Conservation (phyloP, 257 asterid species). For the Solanum megistacrolobum region DNA sequence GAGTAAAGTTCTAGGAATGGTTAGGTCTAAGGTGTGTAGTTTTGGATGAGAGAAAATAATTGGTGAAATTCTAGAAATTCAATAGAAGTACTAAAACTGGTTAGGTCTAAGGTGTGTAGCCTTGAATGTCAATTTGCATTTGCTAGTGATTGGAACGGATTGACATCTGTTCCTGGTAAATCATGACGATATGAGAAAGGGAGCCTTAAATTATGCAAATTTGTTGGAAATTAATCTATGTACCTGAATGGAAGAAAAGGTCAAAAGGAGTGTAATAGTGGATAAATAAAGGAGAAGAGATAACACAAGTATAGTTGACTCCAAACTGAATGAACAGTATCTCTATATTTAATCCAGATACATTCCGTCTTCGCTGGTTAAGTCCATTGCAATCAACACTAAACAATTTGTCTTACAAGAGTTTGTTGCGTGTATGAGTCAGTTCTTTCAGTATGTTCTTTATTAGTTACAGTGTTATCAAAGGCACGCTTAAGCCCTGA, state of each 20-base stretch:
- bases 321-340: background rate
- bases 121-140: background rate
- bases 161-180: background rate
- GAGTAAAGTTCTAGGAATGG: background rate
- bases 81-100: background rate
- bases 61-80: background rate
- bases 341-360: background rate
- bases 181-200: background rate
- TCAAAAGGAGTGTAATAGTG: background rate
- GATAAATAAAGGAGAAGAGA: background rate
- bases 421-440: background rate
- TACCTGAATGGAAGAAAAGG: background rate
- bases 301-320: background rate
- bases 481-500: too few species aligned
- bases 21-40: background rate
- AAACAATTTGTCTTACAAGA: background rate
- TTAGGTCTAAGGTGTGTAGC: background rate
- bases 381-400: background rate
- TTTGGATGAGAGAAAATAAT: background rate
- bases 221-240: background rate
- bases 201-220: background rate
- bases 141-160: background rate
- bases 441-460: background rate
- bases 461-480: background rate
- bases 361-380: background rate